phyloP scores from a whole-genome alignment of 2,329 filamentous ascomycete species.

The Aspergillus thermomutatus region DNA sequence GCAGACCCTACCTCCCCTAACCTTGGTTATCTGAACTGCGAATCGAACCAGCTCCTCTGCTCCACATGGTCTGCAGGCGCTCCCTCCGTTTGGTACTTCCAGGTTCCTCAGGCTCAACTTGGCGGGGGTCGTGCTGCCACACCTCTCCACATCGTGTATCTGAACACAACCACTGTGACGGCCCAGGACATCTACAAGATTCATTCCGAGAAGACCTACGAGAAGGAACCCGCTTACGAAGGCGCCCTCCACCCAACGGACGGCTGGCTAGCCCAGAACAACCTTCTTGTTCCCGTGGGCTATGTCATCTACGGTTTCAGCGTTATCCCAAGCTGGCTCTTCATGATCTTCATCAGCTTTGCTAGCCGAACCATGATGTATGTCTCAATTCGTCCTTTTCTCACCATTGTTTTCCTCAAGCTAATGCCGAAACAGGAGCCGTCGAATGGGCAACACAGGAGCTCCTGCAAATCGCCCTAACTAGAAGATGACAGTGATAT shows the following conservation, averaged over 20 bases:
- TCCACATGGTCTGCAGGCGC: constrained; percentile 57
- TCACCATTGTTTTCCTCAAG: background rate
- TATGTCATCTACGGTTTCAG: constrained; percentile 56
- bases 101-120: constrained; percentile 50
- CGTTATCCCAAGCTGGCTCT: constrained; percentile 60
- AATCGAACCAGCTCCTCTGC: constrained; percentile 57
- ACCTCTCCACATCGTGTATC: constrained; percentile 50
- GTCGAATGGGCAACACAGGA: constrained; percentile 24
- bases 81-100: constrained; percentile 56
- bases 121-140: constrained; percentile 54
- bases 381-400: constrained; percentile 26
- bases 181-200: constrained; percentile 56
- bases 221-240: constrained; percentile 52
- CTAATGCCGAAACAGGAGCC: constrained; percentile 21
- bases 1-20: constrained; percentile 53
- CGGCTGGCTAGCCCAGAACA: constrained; percentile 52
- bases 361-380: constrained; percentile 61
- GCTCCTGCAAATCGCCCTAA: constrained; percentile 15
- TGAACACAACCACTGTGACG: constrained; percentile 58
- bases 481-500: constrained; percentile 14
- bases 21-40: constrained; percentile 59
- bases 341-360: constrained; percentile 63
- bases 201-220: constrained; percentile 55
- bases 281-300: constrained; percentile 52
- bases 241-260: constrained; percentile 61